Evolutionary conservation across 495 filamentous ascomycete species (phyloP), one percentile per base, ranked within the genome.

Genomic region (Achaetomiella virescens): DNA sequence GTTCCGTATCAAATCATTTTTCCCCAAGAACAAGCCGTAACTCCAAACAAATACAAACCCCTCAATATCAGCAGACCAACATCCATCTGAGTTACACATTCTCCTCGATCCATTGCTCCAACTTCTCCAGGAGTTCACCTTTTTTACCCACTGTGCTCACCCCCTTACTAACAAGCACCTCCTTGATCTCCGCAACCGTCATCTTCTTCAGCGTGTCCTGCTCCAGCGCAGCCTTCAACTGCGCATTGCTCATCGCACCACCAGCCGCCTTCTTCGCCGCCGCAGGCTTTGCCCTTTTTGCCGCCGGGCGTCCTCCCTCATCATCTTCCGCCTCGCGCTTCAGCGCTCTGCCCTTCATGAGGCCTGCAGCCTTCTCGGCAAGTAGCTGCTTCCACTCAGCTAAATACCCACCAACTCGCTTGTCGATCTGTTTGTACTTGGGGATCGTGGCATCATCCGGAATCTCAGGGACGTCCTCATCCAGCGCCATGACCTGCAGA

Each of bases 401-500:
- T 9, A 95, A 80, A 62, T 89, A 88, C 9, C 78, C 75, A 1
- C 90, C 91, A 2, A 87, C 85, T 20, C 95, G 81, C 72, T 95
- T 97, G 67, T 93, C 78, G 40, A 98, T 96, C 33, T 76, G 72
- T 55, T 67, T 77, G 68, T 88, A 91, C 59, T 86, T 91, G 0
- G 95, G 95, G 1, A 88, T 60, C 0, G 92, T 97, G 49, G 87
- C 85, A 64, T 99, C 95, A 31, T 92, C 84, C 1, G 84, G 78
- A 43, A 80, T 75, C 25, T 88, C 86, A 1, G 95, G 95, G 18
- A 91, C 68, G 46, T 97, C 93, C 65, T 99, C 95, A 29, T 96
- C 91, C 12, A 99, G 71, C 1, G 95, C 95, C 43, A 96, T 79
- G 6, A 89, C 89, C 69, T 99, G 95, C 4, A 99, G 74, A 40